Conservation (phyloP, 129 eudicot genomes). For the Cynara cardunculus region DNA sequence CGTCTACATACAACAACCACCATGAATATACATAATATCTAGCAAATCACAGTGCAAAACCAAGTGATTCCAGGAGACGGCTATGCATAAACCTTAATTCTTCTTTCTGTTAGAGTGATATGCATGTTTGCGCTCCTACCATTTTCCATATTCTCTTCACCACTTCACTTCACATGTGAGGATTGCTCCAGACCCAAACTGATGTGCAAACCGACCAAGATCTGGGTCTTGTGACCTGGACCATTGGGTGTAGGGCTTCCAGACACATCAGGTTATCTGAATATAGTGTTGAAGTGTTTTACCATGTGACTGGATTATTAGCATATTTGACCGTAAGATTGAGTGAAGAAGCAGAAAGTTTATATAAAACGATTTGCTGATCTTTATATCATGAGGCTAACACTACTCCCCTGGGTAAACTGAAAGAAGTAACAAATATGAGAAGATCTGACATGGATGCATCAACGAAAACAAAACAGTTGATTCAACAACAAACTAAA, state of each 20-base stretch:
- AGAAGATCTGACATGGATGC: neutral
- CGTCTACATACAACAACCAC: neutral
- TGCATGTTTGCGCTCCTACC: neutral
- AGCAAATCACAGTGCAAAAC: neutral
- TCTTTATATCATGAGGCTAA: slow-evolving; percentile 2
- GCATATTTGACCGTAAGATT: neutral
- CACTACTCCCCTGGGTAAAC: slow-evolving; percentile 8
- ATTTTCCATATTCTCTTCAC: neutral
- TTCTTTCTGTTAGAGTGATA: neutral
- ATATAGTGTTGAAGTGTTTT: neutral
- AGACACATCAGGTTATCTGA: neutral
- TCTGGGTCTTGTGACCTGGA: neutral
- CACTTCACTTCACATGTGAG: neutral
- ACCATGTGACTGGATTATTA: neutral
- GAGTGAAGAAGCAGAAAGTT: neutral
- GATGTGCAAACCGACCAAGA: neutral
- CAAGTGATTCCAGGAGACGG: neutral
- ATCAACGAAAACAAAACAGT: slow-evolving; percentile 4
- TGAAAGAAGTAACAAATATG: neutral
- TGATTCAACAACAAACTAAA: slow-evolving; percentile 2
- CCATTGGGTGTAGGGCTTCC: neutral
- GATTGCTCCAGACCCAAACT: neutral
- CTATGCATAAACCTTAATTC: neutral
- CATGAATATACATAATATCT: neutral
- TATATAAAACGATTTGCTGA: neutral